phyloP scores from a whole-genome alignment of 2,329 filamentous ascomycete species.

The Dothistroma septosporum region DNA sequence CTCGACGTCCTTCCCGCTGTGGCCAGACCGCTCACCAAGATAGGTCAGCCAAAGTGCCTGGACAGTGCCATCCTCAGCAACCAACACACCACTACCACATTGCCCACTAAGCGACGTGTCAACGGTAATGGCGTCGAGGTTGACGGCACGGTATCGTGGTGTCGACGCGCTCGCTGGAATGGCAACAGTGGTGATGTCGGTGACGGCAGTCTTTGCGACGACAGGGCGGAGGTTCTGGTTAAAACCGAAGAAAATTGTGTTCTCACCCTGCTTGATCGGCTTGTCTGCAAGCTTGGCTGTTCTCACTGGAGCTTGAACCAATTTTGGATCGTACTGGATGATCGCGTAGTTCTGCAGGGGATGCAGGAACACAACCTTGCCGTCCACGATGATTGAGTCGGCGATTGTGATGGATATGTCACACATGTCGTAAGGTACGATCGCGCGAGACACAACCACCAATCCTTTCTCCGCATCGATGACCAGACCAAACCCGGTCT shows the following conservation, averaged over 20 bases:
- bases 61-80: conserved; percentile 84
- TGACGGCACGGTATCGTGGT: conserved; percentile 88
- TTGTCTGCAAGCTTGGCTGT: conserved; percentile 78
- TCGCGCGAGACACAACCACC: conserved; percentile 87
- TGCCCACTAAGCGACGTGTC: conserved; percentile 88
- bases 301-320: conserved; percentile 91
- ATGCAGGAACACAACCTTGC: conserved; percentile 92
- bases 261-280: conserved; percentile 84
- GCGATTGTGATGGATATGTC: conserved; percentile 95
- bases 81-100: conserved; percentile 88
- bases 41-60: conserved; percentile 97
- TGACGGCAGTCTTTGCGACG: conserved; percentile 88
- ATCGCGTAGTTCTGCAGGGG: conserved; percentile 96
- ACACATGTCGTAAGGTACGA: conserved; percentile 93
- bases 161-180: conserved; percentile 92
- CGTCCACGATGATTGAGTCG: conserved; percentile 90
- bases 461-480: conserved; percentile 94
- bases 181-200: conserved; percentile 93
- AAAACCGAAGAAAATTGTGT: conserved; percentile 96
- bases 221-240: conserved; percentile 93
- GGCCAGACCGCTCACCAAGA: conserved; percentile 77
- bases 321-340: conserved; percentile 84
- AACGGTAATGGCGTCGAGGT: conserved; percentile 94
- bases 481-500: conserved; percentile 94
- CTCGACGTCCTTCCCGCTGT: conserved; percentile 83